Evolutionary conservation across 2,329 filamentous ascomycete species (phyloP), one percentile per base, ranked within the genome.

Genomic region (Ophiostoma perfectum): DNA sequence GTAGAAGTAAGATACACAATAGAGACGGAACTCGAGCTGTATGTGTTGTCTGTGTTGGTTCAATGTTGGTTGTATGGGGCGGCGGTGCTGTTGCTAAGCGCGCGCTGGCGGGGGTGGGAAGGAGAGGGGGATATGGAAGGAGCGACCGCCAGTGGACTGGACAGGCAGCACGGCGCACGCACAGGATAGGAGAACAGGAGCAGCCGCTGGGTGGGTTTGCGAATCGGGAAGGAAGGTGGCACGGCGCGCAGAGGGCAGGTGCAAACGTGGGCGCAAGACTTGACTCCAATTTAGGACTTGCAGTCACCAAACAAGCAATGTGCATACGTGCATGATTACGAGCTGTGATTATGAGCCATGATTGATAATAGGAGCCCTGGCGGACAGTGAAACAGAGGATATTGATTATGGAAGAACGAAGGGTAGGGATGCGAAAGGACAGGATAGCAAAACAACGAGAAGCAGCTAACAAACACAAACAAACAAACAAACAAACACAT

Each of bases 41-140:
- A 1, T 27, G 27, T 27, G 27, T 27, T 36, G 49, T 55, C 8
- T 42, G 38, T 63, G 4, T 27, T 18, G 16, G 27, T 27, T 27
- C 27, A 27, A 27, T 27, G 27, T 27, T 27, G 27, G 27, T 27
- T 67, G 58, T 67, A 58, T 67, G 55, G 44, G 66, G 44, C 44
- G 52, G 49, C 44, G 60, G 41, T 38, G 52, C 42, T 64, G 45
- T 64, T 67, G 65, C 65, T 68, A 70, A 70, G 69, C 69, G 69
- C 69, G 69, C 68, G 66, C 55, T 65, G 65, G 55, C 42, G n/a
- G 58, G 27, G 42, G 55, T 45, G 41, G 62, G 14, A 58, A 18
- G 27, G 47, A n/a, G n/a, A 39, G 45, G 60, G 49, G n/a, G n/a
- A 49, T 39, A 41, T 39, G 38, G 62, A 64, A 64, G 65, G 62